These are phyloP conservation scores for Metschnikowia cerradonensis DNA, from an alignment of 805 yeast species.

Conservation along the genomic window DNA sequence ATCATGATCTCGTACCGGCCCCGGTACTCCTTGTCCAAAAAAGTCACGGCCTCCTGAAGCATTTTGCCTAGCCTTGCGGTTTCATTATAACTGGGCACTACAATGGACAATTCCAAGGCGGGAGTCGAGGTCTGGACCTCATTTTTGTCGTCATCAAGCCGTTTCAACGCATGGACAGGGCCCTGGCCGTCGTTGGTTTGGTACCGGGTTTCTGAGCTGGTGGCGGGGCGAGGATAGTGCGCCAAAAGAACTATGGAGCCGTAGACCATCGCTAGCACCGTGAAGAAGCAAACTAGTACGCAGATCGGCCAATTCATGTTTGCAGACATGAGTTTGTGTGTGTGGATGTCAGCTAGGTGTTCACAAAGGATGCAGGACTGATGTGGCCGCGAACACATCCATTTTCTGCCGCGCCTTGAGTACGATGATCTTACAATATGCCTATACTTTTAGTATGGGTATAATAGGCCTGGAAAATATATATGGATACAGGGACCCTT, in stretches of 20 bases:
- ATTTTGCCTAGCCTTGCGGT: constrained; percentile 62
- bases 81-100: constrained; percentile 94
- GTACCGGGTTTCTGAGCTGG: constrained; percentile 50
- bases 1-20: constrained; percentile 68
- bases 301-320: not conserved
- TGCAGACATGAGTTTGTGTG: constrained; percentile 1
- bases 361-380: not conserved
- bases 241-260: constrained; percentile 45
- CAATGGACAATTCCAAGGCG: constrained; percentile 60
- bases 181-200: constrained; percentile 42
- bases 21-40: constrained; percentile 37
- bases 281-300: constrained; percentile 5
- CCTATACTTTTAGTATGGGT: too few species aligned
- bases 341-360: not conserved
- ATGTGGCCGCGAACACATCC: not conserved
- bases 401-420: not conserved
- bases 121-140: not conserved
- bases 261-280: constrained; percentile 30
- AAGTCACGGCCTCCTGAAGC: constrained; percentile 65
- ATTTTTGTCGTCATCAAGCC: constrained; percentile 11
- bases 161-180: constrained; percentile 30
- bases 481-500: too few species aligned
- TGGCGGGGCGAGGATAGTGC: constrained; percentile 59
- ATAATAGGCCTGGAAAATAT: too few species aligned
- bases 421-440: not conserved